A percentile compares a stretch with the other conserved stretches of the same genome.
These are phyloP conservation scores for Fraxinus cuspidata DNA, from an alignment of 257 asterid genomes.

Conservation along the genomic window DNA sequence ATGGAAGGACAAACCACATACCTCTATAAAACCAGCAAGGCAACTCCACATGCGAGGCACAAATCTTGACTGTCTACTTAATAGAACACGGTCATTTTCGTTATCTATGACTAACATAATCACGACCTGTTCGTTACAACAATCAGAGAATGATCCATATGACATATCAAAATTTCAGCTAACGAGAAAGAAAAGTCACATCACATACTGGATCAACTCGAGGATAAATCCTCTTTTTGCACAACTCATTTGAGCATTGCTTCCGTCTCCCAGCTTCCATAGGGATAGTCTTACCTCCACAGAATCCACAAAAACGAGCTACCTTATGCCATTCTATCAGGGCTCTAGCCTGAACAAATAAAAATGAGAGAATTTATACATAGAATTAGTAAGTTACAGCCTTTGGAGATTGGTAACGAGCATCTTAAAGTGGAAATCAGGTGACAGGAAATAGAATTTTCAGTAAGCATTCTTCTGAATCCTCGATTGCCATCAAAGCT, in stretches of 20 bases:
- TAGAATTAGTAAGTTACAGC: not conserved
- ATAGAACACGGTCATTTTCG: conserved; percentile 77
- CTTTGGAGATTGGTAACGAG: not conserved
- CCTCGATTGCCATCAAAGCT: not conserved
- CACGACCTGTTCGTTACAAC: conserved; percentile 62
- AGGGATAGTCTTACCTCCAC: conserved; percentile 65
- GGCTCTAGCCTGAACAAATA: conserved; percentile 71
- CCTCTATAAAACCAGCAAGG: conserved; percentile 98
- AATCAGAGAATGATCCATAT: conserved; percentile 17
- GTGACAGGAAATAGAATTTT: not conserved
- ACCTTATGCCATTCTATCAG: conserved; percentile 85
- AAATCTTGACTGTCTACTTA: conserved; percentile 89
- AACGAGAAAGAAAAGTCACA: conserved; percentile 14
- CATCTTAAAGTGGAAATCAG: not conserved
- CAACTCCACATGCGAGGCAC: conserved; percentile 99
- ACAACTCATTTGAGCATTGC: conserved; percentile 72
- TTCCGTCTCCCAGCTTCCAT: conserved; percentile 91
- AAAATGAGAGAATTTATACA: conserved; percentile 5
- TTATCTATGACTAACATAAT: conserved; percentile 94
- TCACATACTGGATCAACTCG: conserved; percentile 90
- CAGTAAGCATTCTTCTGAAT: not conserved
- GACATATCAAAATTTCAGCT: conserved; percentile 10
- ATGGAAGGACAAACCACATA: conserved; percentile 24
- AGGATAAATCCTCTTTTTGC: conserved; percentile 86
- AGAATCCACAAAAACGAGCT: conserved; percentile 80